These are phyloP conservation scores for Zea mays DNA, from an alignment of 176 grass and related monocot species.

Conservation along the genomic window Zm-B73-REFERENCE-NAM-5.0 NC_050097.1:29064001-29064500, in stretches of 20 bases:
- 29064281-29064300: background rate
- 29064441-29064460: conserved; percentile 1
- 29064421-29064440: background rate
- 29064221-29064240: conserved; percentile 20
- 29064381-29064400: background rate
- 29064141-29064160: background rate
- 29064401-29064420: background rate
- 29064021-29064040: conserved; percentile 31
- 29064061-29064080: background rate
- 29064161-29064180: conserved; percentile 13
- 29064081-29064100: background rate
- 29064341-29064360: no score
- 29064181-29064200: conserved; percentile 26
- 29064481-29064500: background rate
- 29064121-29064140: background rate
- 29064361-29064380: no score
- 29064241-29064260: conserved; percentile 23
- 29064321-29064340: no score
- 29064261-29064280: background rate
- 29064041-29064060: background rate
- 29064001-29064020: conserved; percentile 40
- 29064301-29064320: background rate
- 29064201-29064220: conserved; percentile 39
- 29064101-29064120: background rate
- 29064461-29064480: conserved; percentile 4